Evolutionary conservation across 1,284 basidiomycete genomes (phyloP).

Genomic region (Schizopora paradoxa): DNA sequence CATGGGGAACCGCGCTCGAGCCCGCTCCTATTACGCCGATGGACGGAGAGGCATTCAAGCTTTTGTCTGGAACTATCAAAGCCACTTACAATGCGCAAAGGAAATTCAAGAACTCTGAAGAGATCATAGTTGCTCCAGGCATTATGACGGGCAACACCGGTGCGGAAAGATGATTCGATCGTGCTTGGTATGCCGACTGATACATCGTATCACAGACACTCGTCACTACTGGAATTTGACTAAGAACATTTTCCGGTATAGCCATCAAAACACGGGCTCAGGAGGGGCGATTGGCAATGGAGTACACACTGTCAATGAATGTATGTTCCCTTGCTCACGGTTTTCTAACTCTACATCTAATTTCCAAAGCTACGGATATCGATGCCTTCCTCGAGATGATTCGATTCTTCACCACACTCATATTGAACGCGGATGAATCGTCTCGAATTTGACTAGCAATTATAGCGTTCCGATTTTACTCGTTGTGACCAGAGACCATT

Average conservation of each 20-base stretch:
- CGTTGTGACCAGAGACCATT: no score
- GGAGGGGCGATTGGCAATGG: slow-evolving; percentile 9
- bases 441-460: no score
- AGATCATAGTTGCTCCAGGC: slow-evolving; percentile 40
- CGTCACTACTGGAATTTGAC: slow-evolving; percentile 44
- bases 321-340: slow-evolving; percentile 20
- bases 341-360: slow-evolving; percentile 4
- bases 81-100: slow-evolving; percentile 36
- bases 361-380: slow-evolving; percentile 30
- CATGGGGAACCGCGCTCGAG: slow-evolving; percentile 42
- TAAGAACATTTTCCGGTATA: slow-evolving; percentile 45
- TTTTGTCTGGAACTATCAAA: slow-evolving; percentile 48
- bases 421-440: slow-evolving; percentile 44
- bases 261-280: slow-evolving; percentile 29
- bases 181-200: background rate
- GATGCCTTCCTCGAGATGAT: slow-evolving; percentile 39
- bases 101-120: slow-evolving; percentile 18
- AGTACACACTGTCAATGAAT: slow-evolving; percentile 35
- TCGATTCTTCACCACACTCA: slow-evolving; percentile 40
- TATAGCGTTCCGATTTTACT: no score
- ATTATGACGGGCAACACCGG: slow-evolving; percentile 47
- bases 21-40: slow-evolving; percentile 53
- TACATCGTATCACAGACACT: slow-evolving; percentile 33
- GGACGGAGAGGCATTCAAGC: slow-evolving; percentile 36
- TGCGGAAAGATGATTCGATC: no score